Conservation (phyloP, 176 grass and related monocot genomes). For the Puccinellia tenuiflora region DNA sequence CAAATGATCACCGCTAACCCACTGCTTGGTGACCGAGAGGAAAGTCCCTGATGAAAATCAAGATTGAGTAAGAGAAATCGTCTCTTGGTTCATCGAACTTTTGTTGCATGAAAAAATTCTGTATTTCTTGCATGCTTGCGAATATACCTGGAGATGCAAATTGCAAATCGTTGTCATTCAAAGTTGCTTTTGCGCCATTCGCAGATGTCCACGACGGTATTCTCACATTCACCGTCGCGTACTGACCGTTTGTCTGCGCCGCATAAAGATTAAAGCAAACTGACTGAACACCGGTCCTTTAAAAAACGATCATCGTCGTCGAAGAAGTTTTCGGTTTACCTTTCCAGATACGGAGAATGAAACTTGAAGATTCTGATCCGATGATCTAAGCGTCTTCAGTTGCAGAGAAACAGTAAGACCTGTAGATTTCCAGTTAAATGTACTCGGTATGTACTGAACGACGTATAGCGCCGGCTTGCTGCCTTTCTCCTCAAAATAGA, state of each 20-base stretch:
- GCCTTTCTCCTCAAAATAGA: constrained; percentile 85
- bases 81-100: background rate
- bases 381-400: constrained; percentile 46
- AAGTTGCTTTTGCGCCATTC: constrained; percentile 40
- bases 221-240: constrained; percentile 56
- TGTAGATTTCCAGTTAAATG: constrained; percentile 63
- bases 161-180: constrained; percentile 56
- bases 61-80: background rate
- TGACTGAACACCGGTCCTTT: background rate
- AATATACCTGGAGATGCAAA: constrained; percentile 56
- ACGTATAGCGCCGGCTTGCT: constrained; percentile 46
- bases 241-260: constrained; percentile 40
- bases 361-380: constrained; percentile 53
- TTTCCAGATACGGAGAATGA: constrained; percentile 55
- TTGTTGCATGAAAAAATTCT: background rate
- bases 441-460: constrained; percentile 80
- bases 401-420: constrained; percentile 54
- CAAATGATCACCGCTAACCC: constrained; percentile 57
- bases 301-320: background rate
- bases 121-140: background rate
- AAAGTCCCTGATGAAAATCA: constrained; percentile 48
- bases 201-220: constrained; percentile 79
- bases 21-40: constrained; percentile 55
- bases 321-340: constrained; percentile 12
- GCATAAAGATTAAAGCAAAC: background rate